Percentiles rank a stretch among this genome's conserved stretches.
Conservation (phyloP, 805 yeast species). For the Wickerhamomyces sydowiorum region DNA sequence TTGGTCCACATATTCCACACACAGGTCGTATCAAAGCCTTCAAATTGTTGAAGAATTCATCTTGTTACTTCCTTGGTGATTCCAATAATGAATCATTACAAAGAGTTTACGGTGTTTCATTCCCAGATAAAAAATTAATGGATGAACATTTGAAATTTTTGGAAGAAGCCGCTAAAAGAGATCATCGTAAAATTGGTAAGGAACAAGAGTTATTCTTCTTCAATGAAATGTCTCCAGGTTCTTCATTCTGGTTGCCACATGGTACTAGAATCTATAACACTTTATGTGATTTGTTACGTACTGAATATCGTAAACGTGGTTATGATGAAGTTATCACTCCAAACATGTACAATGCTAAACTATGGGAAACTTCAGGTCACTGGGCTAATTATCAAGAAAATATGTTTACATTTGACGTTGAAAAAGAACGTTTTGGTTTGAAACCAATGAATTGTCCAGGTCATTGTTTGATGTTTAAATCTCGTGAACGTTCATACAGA, state of each 20-base stretch:
- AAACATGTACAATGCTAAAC: constrained; percentile 94
- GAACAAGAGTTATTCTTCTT: constrained; percentile 95
- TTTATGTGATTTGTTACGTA: constrained; percentile 70
- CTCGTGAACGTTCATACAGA: constrained; percentile 91
- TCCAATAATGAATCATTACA: constrained; percentile 90
- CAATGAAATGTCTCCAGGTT: constrained; percentile 96
- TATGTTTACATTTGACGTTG: constrained; percentile 95
- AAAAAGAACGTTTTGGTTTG: constrained; percentile 90
- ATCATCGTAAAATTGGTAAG: constrained; percentile 92
- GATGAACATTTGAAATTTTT: constrained; percentile 90
- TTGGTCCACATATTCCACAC: constrained; percentile 97
- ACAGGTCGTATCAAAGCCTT: constrained; percentile 94
- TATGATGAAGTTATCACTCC: constrained; percentile 99
- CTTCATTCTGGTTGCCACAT: constrained; percentile 98
- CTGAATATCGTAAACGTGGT: constrained; percentile 88
- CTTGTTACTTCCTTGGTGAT: constrained; percentile 95
- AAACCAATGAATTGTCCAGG: constrained; percentile 95
- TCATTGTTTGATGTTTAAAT: constrained; percentile 88
- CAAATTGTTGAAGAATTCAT: constrained; percentile 90
- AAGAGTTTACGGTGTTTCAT: constrained; percentile 95
- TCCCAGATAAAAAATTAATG: constrained; percentile 97
- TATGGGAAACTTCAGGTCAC: constrained; percentile 99
- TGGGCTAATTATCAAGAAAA: constrained; percentile 98
- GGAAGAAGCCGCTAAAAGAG: constrained; percentile 94
- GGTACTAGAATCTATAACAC: constrained; percentile 96